Percentiles rank a stretch among this genome's conserved stretches.
Evolutionary conservation across 108 stramenopile species (phyloP).

Genomic region (Pseudonitzschia delicatissima): DNA sequence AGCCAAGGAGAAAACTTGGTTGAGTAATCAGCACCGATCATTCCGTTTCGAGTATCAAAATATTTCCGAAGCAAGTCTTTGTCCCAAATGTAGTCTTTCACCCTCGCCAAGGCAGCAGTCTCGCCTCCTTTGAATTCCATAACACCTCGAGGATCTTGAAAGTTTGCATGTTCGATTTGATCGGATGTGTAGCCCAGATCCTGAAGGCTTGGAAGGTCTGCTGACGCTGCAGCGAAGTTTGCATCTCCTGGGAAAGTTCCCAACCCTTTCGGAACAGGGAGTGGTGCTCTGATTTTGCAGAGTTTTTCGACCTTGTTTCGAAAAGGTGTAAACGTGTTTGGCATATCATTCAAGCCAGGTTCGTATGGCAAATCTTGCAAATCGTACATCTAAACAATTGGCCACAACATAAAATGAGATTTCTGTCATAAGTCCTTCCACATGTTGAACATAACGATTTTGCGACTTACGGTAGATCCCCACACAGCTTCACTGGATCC

Average conservation of each 20-base stretch:
- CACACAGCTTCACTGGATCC: constrained; percentile 58
- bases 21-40: constrained; percentile 92
- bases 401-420: neutral
- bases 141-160: constrained; percentile 61
- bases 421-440: neutral
- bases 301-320: constrained; percentile 88
- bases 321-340: constrained; percentile 89
- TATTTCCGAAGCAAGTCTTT: constrained; percentile 84
- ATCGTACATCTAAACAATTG: constrained; percentile 58
- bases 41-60: constrained; percentile 97
- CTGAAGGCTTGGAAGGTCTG: constrained; percentile 50
- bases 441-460: neutral
- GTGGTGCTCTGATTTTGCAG: constrained; percentile 56
- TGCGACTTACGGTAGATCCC: constrained; percentile 65
- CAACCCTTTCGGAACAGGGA: constrained; percentile 61
- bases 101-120: constrained; percentile 78
- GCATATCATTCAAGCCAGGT: constrained; percentile 58
- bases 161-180: constrained; percentile 43
- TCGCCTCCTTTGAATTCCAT: constrained; percentile 92
- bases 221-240: neutral
- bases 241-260: constrained; percentile 21
- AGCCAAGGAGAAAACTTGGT: constrained; percentile 97
- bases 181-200: constrained; percentile 76
- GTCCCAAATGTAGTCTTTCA: constrained; percentile 90
- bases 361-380: constrained; percentile 81